These are phyloP conservation scores for Sextonia rubra DNA, from an alignment of 164 flowering plant genomes.

Conservation along the genomic window DNA sequence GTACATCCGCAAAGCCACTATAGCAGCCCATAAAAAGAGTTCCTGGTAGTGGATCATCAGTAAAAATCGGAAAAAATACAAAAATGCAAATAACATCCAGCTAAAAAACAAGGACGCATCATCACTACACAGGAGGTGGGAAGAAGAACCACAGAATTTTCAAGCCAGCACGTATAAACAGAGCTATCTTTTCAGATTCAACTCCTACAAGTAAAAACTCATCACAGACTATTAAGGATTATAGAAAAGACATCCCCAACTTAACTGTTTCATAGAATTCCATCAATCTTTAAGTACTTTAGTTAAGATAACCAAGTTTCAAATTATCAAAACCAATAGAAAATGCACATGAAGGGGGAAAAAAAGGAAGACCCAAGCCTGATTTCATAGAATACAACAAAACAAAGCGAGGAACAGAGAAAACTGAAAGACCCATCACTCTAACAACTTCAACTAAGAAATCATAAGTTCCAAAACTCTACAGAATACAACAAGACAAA, in stretches of 20 bases:
- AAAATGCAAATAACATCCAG: background rate
- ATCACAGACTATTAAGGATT: background rate
- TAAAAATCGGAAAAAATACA: constrained; percentile 14
- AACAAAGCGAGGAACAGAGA: background rate
- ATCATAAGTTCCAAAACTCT: background rate
- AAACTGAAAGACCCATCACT: background rate
- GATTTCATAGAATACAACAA: background rate
- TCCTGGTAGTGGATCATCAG: constrained; percentile 66
- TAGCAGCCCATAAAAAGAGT: constrained; percentile 50
- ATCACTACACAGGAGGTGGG: background rate
- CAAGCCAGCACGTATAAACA: background rate
- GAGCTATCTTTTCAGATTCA: background rate
- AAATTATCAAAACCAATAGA: no score
- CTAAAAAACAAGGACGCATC: background rate
- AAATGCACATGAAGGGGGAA: no score
- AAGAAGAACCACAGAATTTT: background rate
- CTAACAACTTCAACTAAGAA: constrained; percentile 1
- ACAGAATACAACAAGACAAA: background rate
- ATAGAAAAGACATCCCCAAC: no score
- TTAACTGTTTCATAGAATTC: no score
- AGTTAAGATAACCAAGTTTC: no score
- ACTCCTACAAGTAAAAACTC: background rate
- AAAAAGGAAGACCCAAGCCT: no score
- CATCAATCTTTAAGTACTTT: no score
- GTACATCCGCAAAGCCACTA: constrained; percentile 62